Evolutionary conservation across 345 rosid genomes (phyloP).

Genomic region (Heritiera fomes): DNA sequence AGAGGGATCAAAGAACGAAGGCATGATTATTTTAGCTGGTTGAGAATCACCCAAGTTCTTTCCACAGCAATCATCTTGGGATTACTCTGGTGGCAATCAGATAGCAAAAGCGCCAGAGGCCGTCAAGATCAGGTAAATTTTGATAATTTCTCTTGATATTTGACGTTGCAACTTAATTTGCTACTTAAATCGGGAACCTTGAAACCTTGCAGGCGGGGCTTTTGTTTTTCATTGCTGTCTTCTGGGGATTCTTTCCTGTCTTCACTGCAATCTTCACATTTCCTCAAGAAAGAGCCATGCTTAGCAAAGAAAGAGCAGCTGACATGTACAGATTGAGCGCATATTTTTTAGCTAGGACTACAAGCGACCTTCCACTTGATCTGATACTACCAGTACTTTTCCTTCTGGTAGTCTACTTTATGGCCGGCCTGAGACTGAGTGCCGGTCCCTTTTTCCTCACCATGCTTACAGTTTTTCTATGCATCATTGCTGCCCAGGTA

Average conservation of each 20-base stretch:
- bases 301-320: conserved; percentile 89
- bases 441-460: conserved; percentile 72
- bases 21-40: conserved; percentile 94
- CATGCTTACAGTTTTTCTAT: conserved; percentile 75
- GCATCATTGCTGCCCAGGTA: conserved; percentile 97
- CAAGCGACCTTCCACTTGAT: conserved; percentile 96
- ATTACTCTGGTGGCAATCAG: conserved; percentile 94
- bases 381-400: conserved; percentile 79
- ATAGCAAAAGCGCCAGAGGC: conserved; percentile 53
- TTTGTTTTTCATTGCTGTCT: conserved; percentile 93
- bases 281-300: conserved; percentile 96
- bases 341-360: conserved; percentile 87
- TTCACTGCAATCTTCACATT: conserved; percentile 96
- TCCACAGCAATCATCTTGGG: conserved; percentile 88
- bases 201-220: conserved; percentile 71
- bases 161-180: background rate
- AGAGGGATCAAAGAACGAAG: conserved; percentile 90
- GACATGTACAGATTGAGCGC: conserved; percentile 95
- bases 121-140: conserved; percentile 82
- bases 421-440: conserved; percentile 77
- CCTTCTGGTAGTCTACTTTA: conserved; percentile 87
- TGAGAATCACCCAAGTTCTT: conserved; percentile 89
- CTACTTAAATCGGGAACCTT: background rate
- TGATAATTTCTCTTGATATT: too few species aligned
- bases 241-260: conserved; percentile 98